phyloP scores from a whole-genome alignment of 257 asterid genomes.

The Solanum pennellii region DNA sequence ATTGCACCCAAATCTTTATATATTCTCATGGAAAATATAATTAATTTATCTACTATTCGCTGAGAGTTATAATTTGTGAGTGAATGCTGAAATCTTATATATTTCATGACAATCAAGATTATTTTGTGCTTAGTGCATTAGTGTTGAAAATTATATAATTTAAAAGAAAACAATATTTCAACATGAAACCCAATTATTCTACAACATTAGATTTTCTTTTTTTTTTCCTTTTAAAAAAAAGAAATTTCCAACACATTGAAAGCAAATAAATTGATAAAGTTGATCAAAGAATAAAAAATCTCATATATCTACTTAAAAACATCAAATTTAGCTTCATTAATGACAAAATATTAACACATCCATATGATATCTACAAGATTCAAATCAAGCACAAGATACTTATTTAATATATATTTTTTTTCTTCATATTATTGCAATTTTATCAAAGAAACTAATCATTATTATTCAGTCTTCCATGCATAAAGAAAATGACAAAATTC shows the following conservation, averaged over 20 bases:
- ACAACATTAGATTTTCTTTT: not conserved
- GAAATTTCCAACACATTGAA: not conserved
- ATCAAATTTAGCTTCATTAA: not conserved
- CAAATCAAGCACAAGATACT: not conserved
- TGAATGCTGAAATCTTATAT: not conserved
- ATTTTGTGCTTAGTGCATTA: not conserved
- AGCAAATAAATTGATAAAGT: not conserved
- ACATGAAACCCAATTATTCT: not conserved
- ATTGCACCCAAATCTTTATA: not conserved
- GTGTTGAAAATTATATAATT: not conserved
- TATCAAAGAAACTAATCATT: not conserved
- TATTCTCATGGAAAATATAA: too few relatives aligned
- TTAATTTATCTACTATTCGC: not conserved
- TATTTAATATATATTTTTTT: not conserved
- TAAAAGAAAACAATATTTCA: not conserved
- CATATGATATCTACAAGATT: not conserved
- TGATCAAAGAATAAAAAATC: not conserved
- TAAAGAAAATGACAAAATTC: conserved; percentile 68
- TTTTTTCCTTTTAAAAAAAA: not conserved
- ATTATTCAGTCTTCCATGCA: conserved; percentile 62
- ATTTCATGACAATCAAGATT: not conserved
- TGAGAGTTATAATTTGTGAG: not conserved
- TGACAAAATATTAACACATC: not conserved
- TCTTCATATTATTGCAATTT: not conserved
- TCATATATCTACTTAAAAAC: not conserved